phyloP scores from a whole-genome alignment of 192 early-diverging fungal genomes.

The Rhizophagus sp. region DNA sequence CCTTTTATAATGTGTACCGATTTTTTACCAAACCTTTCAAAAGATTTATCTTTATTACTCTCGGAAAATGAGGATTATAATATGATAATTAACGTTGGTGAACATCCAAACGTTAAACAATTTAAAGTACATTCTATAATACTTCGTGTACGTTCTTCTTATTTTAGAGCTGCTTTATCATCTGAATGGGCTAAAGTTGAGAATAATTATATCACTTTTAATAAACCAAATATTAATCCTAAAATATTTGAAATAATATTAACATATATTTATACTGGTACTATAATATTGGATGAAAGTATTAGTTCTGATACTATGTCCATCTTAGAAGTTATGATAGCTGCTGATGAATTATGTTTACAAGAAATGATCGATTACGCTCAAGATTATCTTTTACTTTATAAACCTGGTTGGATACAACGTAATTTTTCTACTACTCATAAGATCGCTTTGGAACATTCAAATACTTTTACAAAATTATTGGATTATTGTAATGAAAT shows the following conservation, averaged over 20 bases:
- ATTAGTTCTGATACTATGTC: neutral
- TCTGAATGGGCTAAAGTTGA: constrained; percentile 17
- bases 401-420: constrained; percentile 21
- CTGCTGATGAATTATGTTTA: constrained; percentile 24
- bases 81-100: constrained; percentile 16
- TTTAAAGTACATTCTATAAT: constrained; percentile 25
- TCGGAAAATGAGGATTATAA: constrained; percentile 7
- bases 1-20: neutral
- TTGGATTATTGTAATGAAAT: constrained; percentile 16
- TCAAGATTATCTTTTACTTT: constrained; percentile 6
- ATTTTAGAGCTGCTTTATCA: constrained; percentile 24
- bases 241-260: constrained; percentile 24
- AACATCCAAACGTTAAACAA: neutral
- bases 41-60: constrained; percentile 11
- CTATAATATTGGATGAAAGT: neutral
- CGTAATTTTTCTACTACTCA: constrained; percentile 2
- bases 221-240: constrained; percentile 26
- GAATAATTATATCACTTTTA: constrained; percentile 20
- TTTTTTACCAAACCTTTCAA: constrained; percentile 1
- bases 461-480: neutral
- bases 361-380: constrained; percentile 13
- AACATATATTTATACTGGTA: constrained; percentile 23
- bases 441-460: neutral
- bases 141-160: constrained; percentile 10
- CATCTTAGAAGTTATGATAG: constrained; percentile 3